A percentile compares a stretch with the other conserved stretches of the same genome.
Conservation (phyloP, 495 filamentous ascomycete species). For the Chaetomidium leptoderma region DNA sequence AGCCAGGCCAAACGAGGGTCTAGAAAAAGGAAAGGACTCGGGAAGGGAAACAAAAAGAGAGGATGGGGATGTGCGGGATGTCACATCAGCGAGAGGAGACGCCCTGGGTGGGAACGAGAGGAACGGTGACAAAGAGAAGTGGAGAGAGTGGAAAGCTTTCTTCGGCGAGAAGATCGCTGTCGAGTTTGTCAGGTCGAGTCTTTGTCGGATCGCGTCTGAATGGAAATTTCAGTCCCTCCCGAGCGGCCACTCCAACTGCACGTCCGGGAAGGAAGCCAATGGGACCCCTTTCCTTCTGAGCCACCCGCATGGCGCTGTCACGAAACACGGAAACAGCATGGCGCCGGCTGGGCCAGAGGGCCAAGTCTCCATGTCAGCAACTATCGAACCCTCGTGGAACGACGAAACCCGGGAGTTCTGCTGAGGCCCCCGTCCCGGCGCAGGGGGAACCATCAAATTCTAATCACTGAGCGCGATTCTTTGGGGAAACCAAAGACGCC, state of each 20-base stretch:
- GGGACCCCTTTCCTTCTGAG: not conserved
- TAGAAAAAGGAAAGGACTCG: not conserved
- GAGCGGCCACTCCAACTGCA: not conserved
- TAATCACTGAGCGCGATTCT: not conserved
- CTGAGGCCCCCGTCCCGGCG: no score
- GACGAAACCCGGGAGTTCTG: no score
- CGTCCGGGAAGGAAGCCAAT: conserved; percentile 1
- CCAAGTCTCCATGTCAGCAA: conserved; percentile 4
- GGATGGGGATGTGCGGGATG: not conserved
- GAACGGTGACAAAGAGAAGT: not conserved
- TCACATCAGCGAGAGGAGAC: not conserved
- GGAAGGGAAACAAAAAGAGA: not conserved
- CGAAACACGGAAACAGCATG: conserved; percentile 10
- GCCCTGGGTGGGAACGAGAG: not conserved
- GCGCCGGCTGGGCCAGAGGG: not conserved
- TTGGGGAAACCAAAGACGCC: not conserved
- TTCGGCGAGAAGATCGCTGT: no score
- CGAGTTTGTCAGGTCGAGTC: not conserved
- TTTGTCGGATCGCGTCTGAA: not conserved
- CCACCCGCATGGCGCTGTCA: conserved; percentile 3
- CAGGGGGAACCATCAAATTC: no score
- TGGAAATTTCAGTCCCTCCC: not conserved
- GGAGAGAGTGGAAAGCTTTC: not conserved
- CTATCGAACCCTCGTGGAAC: no score
- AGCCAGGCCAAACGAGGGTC: conserved; percentile 12